Percentiles rank a stretch among this genome's conserved stretches.
Conservation (phyloP, 1,139 yeast species). For the Wickerhamomyces sp. region DNA sequence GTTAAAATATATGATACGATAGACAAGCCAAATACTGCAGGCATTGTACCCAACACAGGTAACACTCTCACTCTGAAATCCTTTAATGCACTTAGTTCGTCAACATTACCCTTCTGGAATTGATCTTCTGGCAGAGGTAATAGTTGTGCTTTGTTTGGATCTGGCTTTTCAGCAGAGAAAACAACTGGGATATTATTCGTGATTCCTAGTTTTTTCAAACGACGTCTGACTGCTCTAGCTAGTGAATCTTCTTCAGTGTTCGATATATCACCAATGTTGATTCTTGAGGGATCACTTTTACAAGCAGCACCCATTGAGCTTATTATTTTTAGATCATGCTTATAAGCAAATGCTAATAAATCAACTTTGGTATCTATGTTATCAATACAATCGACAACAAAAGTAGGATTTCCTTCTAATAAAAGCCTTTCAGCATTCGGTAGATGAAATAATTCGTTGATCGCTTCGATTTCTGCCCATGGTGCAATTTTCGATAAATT, state of each 20-base stretch:
- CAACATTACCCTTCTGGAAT: constrained; percentile 75
- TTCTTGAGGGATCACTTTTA: constrained; percentile 79
- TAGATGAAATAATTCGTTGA: constrained; percentile 72
- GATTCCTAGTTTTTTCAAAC: constrained; percentile 76
- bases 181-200: constrained; percentile 77
- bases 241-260: constrained; percentile 88
- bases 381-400: constrained; percentile 91
- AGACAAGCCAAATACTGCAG: constrained; percentile 91
- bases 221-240: constrained; percentile 81
- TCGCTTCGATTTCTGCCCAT: constrained; percentile 79
- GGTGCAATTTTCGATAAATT: constrained; percentile 76
- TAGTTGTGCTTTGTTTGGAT: constrained; percentile 84
- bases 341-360: constrained; percentile 67
- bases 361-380: constrained; percentile 95
- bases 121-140: constrained; percentile 82
- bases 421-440: constrained; percentile 59
- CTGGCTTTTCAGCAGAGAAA: constrained; percentile 93
- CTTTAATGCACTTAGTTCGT: constrained; percentile 78
- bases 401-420: constrained; percentile 55
- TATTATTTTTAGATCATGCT: constrained; percentile 55
- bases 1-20: constrained; percentile 83
- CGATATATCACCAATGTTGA: constrained; percentile 74
- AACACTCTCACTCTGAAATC: constrained; percentile 90
- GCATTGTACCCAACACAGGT: constrained; percentile 95
- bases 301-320: constrained; percentile 98